These are phyloP conservation scores for Antrodiella citrinella DNA, from an alignment of 768 basidiomycete species.

Conservation along the genomic window DNA sequence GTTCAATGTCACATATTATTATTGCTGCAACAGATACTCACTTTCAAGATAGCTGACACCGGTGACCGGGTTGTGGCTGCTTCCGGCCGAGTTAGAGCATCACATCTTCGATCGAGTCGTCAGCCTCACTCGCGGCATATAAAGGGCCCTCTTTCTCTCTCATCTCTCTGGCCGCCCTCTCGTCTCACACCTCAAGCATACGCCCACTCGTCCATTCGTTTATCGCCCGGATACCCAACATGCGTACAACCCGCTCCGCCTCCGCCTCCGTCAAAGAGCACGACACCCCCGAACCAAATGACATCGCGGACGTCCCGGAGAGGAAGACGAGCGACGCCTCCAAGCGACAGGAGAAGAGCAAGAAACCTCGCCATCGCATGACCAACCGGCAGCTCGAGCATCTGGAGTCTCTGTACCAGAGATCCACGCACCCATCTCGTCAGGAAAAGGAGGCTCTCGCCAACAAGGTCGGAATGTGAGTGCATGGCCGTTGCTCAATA, in stretches of 20 bases:
- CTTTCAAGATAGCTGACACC: no score
- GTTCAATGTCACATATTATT: no score
- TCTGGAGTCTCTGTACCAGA: constrained; percentile 19
- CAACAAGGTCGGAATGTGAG: constrained; percentile 18
- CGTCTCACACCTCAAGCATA: neutral
- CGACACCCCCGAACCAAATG: neutral
- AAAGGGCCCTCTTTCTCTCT: constrained; percentile 2
- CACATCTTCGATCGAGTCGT: neutral
- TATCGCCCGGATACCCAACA: neutral
- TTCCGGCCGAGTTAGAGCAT: no score
- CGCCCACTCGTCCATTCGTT: constrained; percentile 3
- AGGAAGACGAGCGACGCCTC: constrained; percentile 2
- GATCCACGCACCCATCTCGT: constrained; percentile 18
- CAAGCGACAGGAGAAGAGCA: constrained; percentile 5
- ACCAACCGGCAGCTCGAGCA: constrained; percentile 21
- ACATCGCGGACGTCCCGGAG: neutral
- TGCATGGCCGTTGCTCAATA: neutral
- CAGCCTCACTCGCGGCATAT: constrained; percentile 3
- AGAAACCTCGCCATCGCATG: constrained; percentile 31
- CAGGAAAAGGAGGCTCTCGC: constrained; percentile 19
- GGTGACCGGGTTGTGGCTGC: no score
- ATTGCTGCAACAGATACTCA: no score
- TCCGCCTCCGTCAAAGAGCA: neutral
- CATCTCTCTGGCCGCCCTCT: constrained; percentile 3
- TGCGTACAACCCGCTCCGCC: constrained; percentile 12